These are phyloP conservation scores for Glarea lozoyensis DNA, from an alignment of 495 filamentous ascomycete species.

Conservation along the genomic window DNA sequence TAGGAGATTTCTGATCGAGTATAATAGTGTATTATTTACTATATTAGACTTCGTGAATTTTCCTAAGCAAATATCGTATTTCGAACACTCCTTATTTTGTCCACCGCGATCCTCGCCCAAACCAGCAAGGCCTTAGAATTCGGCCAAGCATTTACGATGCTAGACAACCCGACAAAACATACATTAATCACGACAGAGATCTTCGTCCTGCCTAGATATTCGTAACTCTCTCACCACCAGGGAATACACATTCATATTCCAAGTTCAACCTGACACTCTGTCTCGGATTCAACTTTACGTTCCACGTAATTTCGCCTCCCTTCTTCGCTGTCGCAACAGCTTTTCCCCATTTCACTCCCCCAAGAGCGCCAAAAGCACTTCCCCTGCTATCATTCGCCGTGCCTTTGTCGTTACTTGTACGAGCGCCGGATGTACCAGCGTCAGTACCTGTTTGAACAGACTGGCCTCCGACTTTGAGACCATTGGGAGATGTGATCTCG, in stretches of 20 bases:
- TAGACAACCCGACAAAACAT: too few relatives aligned
- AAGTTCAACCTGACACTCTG: slow-evolving; percentile 46
- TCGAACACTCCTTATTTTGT: too few relatives aligned
- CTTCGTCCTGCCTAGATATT: slow-evolving; percentile 1
- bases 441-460: slow-evolving; percentile 27
- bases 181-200: background rate
- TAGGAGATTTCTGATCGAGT: too few relatives aligned
- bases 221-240: slow-evolving; percentile 38
- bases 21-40: too few relatives aligned
- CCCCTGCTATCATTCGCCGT: slow-evolving; percentile 7
- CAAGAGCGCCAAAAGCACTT: slow-evolving; percentile 9
- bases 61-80: too few relatives aligned
- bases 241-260: slow-evolving; percentile 55
- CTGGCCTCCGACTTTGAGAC: slow-evolving; percentile 37
- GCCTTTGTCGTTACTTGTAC: background rate
- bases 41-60: too few relatives aligned
- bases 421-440: slow-evolving; percentile 6
- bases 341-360: slow-evolving; percentile 33
- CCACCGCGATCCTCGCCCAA: too few relatives aligned
- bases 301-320: slow-evolving; percentile 54
- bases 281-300: slow-evolving; percentile 47
- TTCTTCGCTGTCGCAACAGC: slow-evolving; percentile 42
- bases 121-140: too few relatives aligned
- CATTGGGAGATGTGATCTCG: slow-evolving; percentile 41
- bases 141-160: too few relatives aligned